Percentiles rank a stretch among this genome's conserved stretches.
phyloP scores from a whole-genome alignment of 1,139 yeast genomes.

The Candida pseudoviswanathii region DNA sequence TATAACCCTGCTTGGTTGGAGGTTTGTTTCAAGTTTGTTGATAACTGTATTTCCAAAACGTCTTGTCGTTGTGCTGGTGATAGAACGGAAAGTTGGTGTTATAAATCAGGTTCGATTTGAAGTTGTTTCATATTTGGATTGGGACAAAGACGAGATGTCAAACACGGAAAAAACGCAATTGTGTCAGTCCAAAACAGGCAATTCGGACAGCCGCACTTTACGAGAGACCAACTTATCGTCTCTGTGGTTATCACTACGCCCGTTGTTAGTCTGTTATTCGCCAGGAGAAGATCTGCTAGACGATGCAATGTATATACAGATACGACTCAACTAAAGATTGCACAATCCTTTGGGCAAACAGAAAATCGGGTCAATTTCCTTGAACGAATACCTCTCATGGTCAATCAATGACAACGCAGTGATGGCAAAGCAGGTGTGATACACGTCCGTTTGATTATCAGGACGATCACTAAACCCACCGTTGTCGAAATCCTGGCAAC shows the following conservation, averaged over 20 bases:
- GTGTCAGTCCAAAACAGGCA: neutral
- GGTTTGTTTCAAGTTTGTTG: slow-evolving; percentile 1
- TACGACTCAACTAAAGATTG: too few relatives aligned
- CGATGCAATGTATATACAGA: too few relatives aligned
- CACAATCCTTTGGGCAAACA: slow-evolving; percentile 63
- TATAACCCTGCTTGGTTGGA: neutral
- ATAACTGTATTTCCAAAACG: neutral
- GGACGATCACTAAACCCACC: slow-evolving; percentile 96
- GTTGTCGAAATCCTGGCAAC: slow-evolving; percentile 71
- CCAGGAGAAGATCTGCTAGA: too few relatives aligned
- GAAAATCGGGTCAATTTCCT: slow-evolving; percentile 76
- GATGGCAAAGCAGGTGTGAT: slow-evolving; percentile 87
- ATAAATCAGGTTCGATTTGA: neutral
- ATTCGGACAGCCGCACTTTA: slow-evolving; percentile 25
- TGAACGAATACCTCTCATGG: slow-evolving; percentile 48
- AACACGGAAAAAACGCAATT: neutral
- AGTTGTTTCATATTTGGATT: neutral
- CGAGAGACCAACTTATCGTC: slow-evolving; percentile 11
- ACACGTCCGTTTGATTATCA: slow-evolving; percentile 89
- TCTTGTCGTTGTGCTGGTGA: neutral
- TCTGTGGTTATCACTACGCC: too few relatives aligned
- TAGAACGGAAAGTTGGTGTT: neutral
- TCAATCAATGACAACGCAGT: slow-evolving; percentile 83
- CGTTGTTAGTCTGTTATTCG: too few relatives aligned
- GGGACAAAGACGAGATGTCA: neutral